Base-by-base conservation (phyloP, 495 filamentous ascomycete genomes). In the Daldinia grandis region DNA sequence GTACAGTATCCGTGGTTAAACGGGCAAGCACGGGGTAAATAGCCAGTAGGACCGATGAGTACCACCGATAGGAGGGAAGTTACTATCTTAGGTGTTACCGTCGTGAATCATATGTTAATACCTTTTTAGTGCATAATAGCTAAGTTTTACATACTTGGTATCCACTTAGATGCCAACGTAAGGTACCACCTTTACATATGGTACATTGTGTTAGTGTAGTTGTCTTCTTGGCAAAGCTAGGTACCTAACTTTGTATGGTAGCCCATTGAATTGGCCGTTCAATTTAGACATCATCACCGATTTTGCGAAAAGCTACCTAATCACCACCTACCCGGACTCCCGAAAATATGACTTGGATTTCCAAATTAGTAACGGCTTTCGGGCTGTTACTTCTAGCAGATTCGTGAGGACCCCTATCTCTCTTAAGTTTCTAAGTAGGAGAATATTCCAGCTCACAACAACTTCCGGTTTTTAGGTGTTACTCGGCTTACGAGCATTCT, bases 401-500 rank as follows among this genome's bases (percentile, higher is more conserved):
- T 77, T 90, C 91, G 91, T 94, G 87, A 76, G 90, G 25, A 44
- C 55, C 42, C 28, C 65, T 17, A 37, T 50, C 28, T 40, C 42
- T n/a, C n/a, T n/a, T n/a, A n/a, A n/a, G n/a, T n/a, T n/a, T 37
- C 35, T 42, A 27, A 42, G 17, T 21, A 49, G 5, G 49, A 58
- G 25, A 57, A 54, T 28, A 38, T 9, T 12, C 30, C 8, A 33
- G 58, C 56, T 40, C 12, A 69, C 49, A 53, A 38, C 12, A 60
- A 44, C 42, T 63, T 63, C 40, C 25, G 40, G 40, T 54, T 31
- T 65, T 28, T 65, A 95, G 92, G 55, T 92, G 90, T 77, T 96
- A 94, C 80, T 96, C 93, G 58, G 92, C 93, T 42, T 90, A 94
- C 70, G 93, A 96, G 79, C 90, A 94, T 78, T 89, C 91, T 42